Percentiles rank a stretch among this genome's conserved stretches.
These are phyloP conservation scores for Colletotrichum melonis DNA, from an alignment of 2,329 filamentous ascomycete species.

Conservation along the genomic window DNA sequence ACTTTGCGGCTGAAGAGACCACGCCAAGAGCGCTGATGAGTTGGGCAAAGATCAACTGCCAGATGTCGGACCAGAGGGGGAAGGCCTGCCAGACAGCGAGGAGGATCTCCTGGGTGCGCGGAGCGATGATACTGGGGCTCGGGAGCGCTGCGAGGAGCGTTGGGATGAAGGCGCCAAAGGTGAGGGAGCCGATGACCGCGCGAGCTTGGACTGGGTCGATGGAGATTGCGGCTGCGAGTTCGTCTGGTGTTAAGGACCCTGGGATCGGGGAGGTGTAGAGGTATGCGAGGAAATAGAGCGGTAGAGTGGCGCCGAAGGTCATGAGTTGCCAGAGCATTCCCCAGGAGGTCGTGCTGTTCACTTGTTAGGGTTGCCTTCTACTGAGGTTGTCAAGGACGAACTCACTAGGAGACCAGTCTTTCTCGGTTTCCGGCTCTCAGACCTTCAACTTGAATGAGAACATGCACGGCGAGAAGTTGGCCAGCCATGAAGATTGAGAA, in stretches of 20 bases:
- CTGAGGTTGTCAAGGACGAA: neutral
- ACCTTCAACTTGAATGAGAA: conserved; percentile 36
- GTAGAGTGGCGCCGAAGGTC: conserved; percentile 39
- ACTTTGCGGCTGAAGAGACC: neutral
- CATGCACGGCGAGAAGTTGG: conserved; percentile 38
- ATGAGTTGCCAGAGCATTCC: conserved; percentile 39
- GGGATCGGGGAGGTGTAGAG: conserved; percentile 38
- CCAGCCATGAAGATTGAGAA: conserved; percentile 38
- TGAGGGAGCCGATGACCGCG: conserved; percentile 27
- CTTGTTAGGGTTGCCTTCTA: neutral
- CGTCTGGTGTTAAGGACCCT: neutral
- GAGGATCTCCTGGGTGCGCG: conserved; percentile 35
- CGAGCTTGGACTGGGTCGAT: conserved; percentile 28
- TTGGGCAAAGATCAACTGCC: conserved; percentile 27
- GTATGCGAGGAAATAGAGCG: conserved; percentile 39
- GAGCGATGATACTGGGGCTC: conserved; percentile 29
- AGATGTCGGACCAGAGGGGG: conserved; percentile 36
- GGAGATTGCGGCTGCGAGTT: conserved; percentile 27
- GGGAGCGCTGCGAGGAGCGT: conserved; percentile 36
- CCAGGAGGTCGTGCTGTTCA: conserved; percentile 37
- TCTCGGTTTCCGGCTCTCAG: conserved; percentile 36
- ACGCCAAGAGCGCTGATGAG: conserved; percentile 1
- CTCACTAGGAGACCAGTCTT: conserved; percentile 38
- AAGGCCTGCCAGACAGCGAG: conserved; percentile 40
- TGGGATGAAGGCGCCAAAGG: conserved; percentile 38